Evolutionary conservation across 768 basidiomycete genomes (phyloP), one percentile per base, ranked within the genome.

Genomic region (Panus rudis): DNA sequence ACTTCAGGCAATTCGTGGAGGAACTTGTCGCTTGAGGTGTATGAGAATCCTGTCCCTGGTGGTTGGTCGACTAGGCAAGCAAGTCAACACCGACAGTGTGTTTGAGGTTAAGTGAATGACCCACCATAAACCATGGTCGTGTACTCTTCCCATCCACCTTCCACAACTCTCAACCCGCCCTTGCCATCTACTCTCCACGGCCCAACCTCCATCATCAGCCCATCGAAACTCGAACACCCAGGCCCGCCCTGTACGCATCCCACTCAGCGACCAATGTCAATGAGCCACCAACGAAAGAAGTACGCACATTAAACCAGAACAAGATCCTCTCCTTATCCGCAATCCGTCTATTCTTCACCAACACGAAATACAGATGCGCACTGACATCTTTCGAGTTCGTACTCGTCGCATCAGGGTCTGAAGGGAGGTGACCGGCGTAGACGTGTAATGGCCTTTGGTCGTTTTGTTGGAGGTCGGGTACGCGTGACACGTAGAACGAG

Each of bases 101-200:
- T 47, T 30, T 13, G 32, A 30, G 24, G 14, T 19, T 39, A 46
- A 26, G 37, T 28, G 43, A n/a, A n/a, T n/a, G n/a, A 67, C 87
- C 58, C 53, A 97, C 94, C 66, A 54, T 86, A 97, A 44, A 98
- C 81, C 68, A 98, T 80, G 25, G 87, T 92, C 19, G 88, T 83
- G 59, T 94, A 97, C 60, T 98, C 94, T 58, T 98, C 92, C 94
- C 94, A 98, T 7, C 92, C 92, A 21, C 92, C 92, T 49, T 91
- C 82, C 7, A 78, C 68, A 16, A 79, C 73, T 53, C 75, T 76
- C 48, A 93, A 74, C 3, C 82, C 76, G 43, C 86, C 81, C 13
- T 78, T 67, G 41, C 79, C 75, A 54, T 90, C 84, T 63, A 83
- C 65, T 50, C 76, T 76, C 79, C 91, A 94, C 4, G 94, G 93